Base-by-base conservation (phyloP, 2,329 filamentous ascomycete genomes). In the Dryadomyces quercivorus region DNA sequence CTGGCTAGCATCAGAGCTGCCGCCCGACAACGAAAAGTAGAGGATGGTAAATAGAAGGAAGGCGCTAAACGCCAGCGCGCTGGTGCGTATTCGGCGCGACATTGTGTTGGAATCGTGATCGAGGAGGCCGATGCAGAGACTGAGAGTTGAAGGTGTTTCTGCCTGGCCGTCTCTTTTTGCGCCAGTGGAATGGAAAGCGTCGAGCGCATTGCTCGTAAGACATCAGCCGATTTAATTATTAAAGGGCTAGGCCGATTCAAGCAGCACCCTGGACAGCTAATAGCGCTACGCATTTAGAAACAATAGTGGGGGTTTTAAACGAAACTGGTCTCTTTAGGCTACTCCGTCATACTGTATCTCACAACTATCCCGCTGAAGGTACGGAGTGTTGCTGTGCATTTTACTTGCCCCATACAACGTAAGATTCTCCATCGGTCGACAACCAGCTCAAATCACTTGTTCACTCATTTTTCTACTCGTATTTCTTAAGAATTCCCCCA, bases 61-160 rank as follows among this genome's bases (percentile, higher is more conserved):
- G 34, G 57, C 13, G 38, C 53, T 54, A 10, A 55, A 31, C 16
- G 47, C 55, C 43, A 58, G 34, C 12, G 55, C 45, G 44, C 55
- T 53, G 42, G 56, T 48, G 36, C 58, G 58, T 5, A 49, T 15
- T 9, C 55, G 56, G n/a, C 58, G 55, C 12, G 58, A 44, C 58
- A 59, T 59, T 16, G 22, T 50, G 13, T 21, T 51, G 5, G 22
- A 36, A 16, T 16, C 2, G 7, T 13, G 26, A 38, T 18, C 5
- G 10, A 16, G 36, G 15, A 40, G 36, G 36, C 10, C 36, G 36
- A 40, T 12, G 2, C 10, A 40, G 36, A 40, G 36, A 3, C 15
- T 16, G 36, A 3, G 36, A 40, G 36, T 12, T 16, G 6, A 40
- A 13, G 36, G 10, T 40, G 36, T 40, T 40, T 40, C 36, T 40